Base-by-base conservation (phyloP, 192 early-diverging fungal species). In the Backusella australiensis region DNA sequence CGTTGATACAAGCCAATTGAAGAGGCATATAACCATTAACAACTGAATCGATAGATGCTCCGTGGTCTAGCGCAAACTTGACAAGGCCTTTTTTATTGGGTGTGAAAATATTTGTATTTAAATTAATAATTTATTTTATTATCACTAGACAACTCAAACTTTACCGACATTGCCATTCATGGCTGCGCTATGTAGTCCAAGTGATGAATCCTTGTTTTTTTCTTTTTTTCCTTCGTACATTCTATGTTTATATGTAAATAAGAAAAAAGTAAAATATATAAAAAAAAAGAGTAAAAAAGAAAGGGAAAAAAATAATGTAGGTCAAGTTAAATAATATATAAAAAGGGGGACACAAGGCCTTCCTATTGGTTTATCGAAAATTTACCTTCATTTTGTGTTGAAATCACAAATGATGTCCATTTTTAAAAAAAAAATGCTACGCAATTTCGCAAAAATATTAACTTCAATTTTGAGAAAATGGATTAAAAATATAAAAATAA, bases 1-100 rank as follows among this genome's bases (percentile, higher is more conserved):
- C 87, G 67, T 88, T 90, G 23, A 86, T 86, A 68, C 92, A 91
- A 1, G 93, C 92, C 5, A 91, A 77, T 77, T 94, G 93, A 59
- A 94, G 85, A 15, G 93, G 85, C 75, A 91, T 83, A 44, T 92
- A 83, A 8, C 93, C 93, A 70, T 90, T 91, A n/a, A 88, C 71
- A 15, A 88, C 84, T 38, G 91, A 88, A 81, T 93, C 89, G 69
- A 94, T 89, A 3, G 89, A 83, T 76, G 89, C 90, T 36, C 93
- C 93, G 79, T 90, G 87, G 65, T 90, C 89, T 5, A 90, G 74
- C n/a, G 89, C 89, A 80, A 89, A 90, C 76, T 90, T 90, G 73
- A 88, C 89, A 7, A 87, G 80, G 38, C 89, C 89, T 88, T 63
- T 63, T 63, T 59, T 63, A 63, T 63, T 63, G 56, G 23, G 56